Percentiles rank a stretch among this genome's conserved stretches.
These are phyloP conservation scores for Zalaria obscura DNA, from an alignment of 2,329 filamentous ascomycete species.

Conservation along the genomic window DNA sequence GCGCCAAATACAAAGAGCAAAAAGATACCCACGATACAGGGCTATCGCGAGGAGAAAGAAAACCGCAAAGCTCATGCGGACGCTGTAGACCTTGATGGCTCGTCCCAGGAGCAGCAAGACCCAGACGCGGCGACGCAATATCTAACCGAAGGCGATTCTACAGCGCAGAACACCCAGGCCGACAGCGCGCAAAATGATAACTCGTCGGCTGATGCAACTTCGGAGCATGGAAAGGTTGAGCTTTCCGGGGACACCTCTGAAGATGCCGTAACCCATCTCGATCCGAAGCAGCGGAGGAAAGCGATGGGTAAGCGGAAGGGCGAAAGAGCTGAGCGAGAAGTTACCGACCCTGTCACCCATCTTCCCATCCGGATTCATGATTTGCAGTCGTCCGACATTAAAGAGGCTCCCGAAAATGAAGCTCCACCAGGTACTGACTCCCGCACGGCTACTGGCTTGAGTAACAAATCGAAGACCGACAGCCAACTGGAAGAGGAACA, in stretches of 20 bases:
- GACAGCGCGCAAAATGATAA: conserved; percentile 7
- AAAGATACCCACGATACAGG: conserved; percentile 31
- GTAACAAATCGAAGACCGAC: conserved; percentile 29
- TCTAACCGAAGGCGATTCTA: conserved; percentile 9
- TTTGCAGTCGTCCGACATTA: conserved; percentile 18
- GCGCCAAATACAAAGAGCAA: conserved; percentile 29
- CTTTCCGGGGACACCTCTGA: conserved; percentile 30
- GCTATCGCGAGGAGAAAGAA: conserved; percentile 32
- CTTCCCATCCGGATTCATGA: conserved; percentile 55
- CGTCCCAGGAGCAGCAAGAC: conserved; percentile 13
- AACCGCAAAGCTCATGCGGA: conserved; percentile 20
- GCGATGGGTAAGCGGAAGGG: conserved; percentile 33
- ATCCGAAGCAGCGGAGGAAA: conserved; percentile 34
- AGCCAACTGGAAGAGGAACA: conserved; percentile 29
- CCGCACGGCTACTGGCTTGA: conserved; percentile 29
- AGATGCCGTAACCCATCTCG: conserved; percentile 17
- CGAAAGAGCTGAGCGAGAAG: conserved; percentile 39
- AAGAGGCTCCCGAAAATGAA: conserved; percentile 27
- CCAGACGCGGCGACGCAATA: conserved; percentile 14
- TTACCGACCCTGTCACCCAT: conserved; percentile 61
- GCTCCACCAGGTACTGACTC: conserved; percentile 22
- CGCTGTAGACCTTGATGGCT: conserved; percentile 11
- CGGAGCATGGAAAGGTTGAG: conserved; percentile 9
- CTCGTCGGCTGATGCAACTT: conserved; percentile 7
- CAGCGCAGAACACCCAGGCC: conserved; percentile 6